Base-by-base conservation (phyloP, 179 eudicot species). In the Beta macrorhiza region DNA sequence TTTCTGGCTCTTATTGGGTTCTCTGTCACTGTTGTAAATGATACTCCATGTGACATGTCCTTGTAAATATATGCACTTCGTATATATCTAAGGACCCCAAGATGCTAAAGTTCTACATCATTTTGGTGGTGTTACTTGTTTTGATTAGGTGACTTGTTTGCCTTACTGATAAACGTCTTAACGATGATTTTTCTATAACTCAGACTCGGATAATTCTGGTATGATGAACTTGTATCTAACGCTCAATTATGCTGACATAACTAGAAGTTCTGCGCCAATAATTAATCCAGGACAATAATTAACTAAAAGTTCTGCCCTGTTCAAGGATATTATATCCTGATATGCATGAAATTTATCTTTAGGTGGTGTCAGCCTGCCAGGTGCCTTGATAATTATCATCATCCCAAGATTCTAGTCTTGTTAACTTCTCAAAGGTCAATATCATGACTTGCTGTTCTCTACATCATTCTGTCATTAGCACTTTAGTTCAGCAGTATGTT, bases 21-120 rank as follows among this genome's bases (percentile, higher is more conserved):
- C 20, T 32, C 80, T 17, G 47, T 75, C 79, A 56, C 74, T 22
- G 29, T 62, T 61, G n/a, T 14, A 52, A 25, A 51, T 12, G 20
- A 67, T 32, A 16, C 52, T 49, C 52, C 52, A 49, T 9, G 78
- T 22, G 55, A 79, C 65, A 78, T 14, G 44, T 58, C 86, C 83
- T 82, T 83, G 82, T 85, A 80, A 63, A 59, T 42, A 6, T 63
- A 25, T 20, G 16, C 56, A 19, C 56, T 13, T n/a, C 63, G 12
- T 45, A 25, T 61, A 57, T 37, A 49, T 49, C 8, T 78, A 56
- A 72, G 57, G 83, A 56, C 74, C 64, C 17, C 9, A 2, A 25
- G 42, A 29, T 73, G 72, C 78, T 29, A 0, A 25, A 14, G 9
- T 32, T 25, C 52, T 5, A 49, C 52, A 5, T 49, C 9, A 5